A percentile compares a stretch with the other conserved stretches of the same genome.
Evolutionary conservation across 179 eudicot genomes (phyloP).

Genomic region (Sideroxylon spinosum): DNA sequence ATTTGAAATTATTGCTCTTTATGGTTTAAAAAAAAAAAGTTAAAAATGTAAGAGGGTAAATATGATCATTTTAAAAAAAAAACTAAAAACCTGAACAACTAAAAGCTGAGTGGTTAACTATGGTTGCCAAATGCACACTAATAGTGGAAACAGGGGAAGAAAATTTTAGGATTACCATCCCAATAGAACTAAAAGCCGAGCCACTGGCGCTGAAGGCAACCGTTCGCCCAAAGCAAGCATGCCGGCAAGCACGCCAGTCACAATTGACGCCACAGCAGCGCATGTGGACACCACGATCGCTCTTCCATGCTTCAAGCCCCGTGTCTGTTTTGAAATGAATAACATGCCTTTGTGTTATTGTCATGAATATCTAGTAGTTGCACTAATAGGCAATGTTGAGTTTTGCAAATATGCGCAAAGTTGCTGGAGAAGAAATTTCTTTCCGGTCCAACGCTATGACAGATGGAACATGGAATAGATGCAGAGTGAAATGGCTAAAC

Average conservation of each 20-base stretch:
- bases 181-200: slow-evolving; percentile 64
- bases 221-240: slow-evolving; percentile 92
- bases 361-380: background rate
- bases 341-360: background rate
- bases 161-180: slow-evolving; percentile 61
- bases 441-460: background rate
- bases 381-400: background rate
- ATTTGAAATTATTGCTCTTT: no score
- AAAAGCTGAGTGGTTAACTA: no score
- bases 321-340: slow-evolving; percentile 49
- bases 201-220: slow-evolving; percentile 74
- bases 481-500: background rate
- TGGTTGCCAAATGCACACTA: background rate
- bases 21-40: no score
- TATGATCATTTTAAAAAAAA: background rate
- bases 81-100: background rate
- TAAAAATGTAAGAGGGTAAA: no score
- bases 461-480: background rate
- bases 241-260: slow-evolving; percentile 93
- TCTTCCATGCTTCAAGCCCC: slow-evolving; percentile 96
- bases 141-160: background rate
- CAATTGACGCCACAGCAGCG: slow-evolving; percentile 95
- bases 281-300: slow-evolving; percentile 96
- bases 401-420: background rate
- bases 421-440: background rate